Base-by-base conservation (phyloP, 495 filamentous ascomycete species). In the Lindgomyces ingoldianus region DNA sequence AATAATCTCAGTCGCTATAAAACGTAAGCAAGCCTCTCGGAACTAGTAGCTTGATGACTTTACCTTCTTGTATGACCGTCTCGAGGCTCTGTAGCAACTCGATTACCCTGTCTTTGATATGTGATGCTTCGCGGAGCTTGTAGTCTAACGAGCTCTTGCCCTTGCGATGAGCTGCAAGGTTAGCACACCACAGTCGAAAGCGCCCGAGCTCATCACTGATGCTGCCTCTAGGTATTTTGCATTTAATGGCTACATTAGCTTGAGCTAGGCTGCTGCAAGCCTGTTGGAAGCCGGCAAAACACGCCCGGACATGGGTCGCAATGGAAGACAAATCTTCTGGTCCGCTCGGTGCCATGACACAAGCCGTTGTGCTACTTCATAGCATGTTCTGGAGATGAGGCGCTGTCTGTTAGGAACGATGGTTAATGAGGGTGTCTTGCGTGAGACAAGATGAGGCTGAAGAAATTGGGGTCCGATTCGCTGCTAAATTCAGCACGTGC, bases 131-230 rank as follows among this genome's bases (percentile, higher is more conserved):
- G 21, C 77, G 68, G 0, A 82, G 72, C 4, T 78, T 72, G 53
- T 76, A 78, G 26, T 81, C 78, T 0, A 83, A 71, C 0, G 81
- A 82, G 30, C 76, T 78, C 25, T 70, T 65, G 0, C 73, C 72
- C 1, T 45, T 72, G 25, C 72, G 71, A 59, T 82, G 76, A 14
- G 79, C 79, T 0, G 76, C 79, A 48, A 81, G 78, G 66, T 79
- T 81, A 1, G 60, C 73, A 8, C 73, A 74, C 80, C 81, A 81
- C 2, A 81, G 60, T 45, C 77, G 76, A 60, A 82, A 75, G 33
- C 75, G 67, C 0, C 75, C 68, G 3, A 73, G 30, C 19, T 78
- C 73, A 54, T 81, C 78, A 10, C 57, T 47, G 65, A 74, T 70
- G 4, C n/a, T 45, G 18, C 14, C 41, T 4, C 18, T 29, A 6